phyloP scores from a whole-genome alignment of 2,329 filamentous ascomycete species.

The Lachnellula arida region DNA sequence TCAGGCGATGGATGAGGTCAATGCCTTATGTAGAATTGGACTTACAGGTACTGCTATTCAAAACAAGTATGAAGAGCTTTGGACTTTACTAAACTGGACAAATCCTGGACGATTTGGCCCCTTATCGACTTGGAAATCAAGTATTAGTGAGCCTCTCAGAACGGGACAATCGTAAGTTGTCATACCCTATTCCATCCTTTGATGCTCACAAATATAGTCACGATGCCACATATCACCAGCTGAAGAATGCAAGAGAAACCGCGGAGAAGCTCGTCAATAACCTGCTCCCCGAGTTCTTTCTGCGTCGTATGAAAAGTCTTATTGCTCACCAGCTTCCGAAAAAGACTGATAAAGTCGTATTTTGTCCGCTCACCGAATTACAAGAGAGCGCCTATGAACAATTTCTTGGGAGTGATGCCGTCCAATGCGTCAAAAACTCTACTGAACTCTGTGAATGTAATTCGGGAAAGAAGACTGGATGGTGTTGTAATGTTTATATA shows the following conservation, averaged over 20 bases:
- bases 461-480: constrained; percentile 67
- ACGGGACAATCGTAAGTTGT: constrained; percentile 65
- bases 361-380: constrained; percentile 80
- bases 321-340: constrained; percentile 91
- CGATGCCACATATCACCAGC: constrained; percentile 77
- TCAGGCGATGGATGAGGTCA: constrained; percentile 82
- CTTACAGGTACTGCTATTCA: constrained; percentile 95
- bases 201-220: constrained; percentile 42
- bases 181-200: not conserved
- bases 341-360: constrained; percentile 91
- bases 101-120: constrained; percentile 73
- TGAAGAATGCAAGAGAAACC: constrained; percentile 74
- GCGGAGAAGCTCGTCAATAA: constrained; percentile 83
- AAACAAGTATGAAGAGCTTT: constrained; percentile 95
- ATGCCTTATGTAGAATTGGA: constrained; percentile 86
- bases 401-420: constrained; percentile 68
- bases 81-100: constrained; percentile 94
- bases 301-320: constrained; percentile 86
- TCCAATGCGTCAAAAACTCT: constrained; percentile 63
- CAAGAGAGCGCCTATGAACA: constrained; percentile 81
- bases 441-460: constrained; percentile 66
- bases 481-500: constrained; percentile 67
- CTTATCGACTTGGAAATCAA: constrained; percentile 69
- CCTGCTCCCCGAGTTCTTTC: constrained; percentile 82
- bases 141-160: constrained; percentile 74